Evolutionary conservation across 495 filamentous ascomycete species (phyloP), one percentile per base, ranked within the genome.

Genomic region (Hypoxylon lenormandii): DNA sequence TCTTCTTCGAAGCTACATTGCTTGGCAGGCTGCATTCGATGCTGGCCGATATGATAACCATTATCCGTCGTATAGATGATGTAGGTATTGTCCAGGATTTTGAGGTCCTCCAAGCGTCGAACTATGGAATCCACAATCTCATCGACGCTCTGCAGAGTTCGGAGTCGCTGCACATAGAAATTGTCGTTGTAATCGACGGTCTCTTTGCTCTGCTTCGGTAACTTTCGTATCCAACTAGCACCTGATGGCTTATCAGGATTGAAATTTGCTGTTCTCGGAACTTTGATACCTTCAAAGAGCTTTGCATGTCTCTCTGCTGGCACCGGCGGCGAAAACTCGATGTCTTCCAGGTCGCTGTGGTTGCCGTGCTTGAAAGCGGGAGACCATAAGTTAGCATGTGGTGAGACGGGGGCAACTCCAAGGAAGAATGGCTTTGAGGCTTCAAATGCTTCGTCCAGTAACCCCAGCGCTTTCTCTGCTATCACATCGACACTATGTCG

Each of bases 51-150:
- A 64, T 92, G 89, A 74, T 88, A 92, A 0, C 90, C 90, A 65
- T 93, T 92, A 66, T 92, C 90, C 0, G 86, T 88, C 0, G 89
- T 89, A 72, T 89, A 92, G 51, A 93, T 81, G 46, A 93, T 83
- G 60, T 87, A 92, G 0, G 90, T 92, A 63, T 90, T 86, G 10
- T 91, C 87, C 6, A 91, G 74, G 28, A 89, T 65, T 13, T 76
- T 81, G 21, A 82, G 75, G 1, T 78, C 70, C 12, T 85, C 82
- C 0, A 93, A 75, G 0, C 83, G 81, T 0, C 68, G 60, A 0
- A 92, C 73, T 0, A 92, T 62, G 0, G 74, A 75, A 16, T 89
- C 86, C 0, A 93, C 86, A 13, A 92, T 78, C 76, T 92, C 90
- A 61, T 93, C 90, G 1, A 92, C 89, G 5, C 82, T 81, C 69